A percentile compares a stretch with the other conserved stretches of the same genome.
phyloP scores from a whole-genome alignment of 1,284 basidiomycete species.

The Leccinum angustisporum region DNA sequence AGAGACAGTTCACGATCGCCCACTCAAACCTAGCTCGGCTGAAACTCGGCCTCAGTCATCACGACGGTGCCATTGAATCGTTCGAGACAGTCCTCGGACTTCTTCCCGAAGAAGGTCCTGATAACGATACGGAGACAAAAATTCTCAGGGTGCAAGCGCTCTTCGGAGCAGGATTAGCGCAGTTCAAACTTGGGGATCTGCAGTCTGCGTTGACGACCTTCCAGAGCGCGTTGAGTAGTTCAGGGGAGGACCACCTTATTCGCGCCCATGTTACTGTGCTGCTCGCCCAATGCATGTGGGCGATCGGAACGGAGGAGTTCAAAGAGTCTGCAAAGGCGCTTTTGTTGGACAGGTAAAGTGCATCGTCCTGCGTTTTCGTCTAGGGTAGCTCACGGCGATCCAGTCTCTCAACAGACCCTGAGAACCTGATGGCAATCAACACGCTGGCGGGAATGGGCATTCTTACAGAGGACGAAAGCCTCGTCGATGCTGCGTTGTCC shows the following conservation, averaged over 20 bases:
- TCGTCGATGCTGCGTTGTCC: slow-evolving; percentile 80
- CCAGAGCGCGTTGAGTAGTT: slow-evolving; percentile 63
- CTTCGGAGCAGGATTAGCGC: slow-evolving; percentile 70
- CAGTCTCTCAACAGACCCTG: slow-evolving; percentile 68
- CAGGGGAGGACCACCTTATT: slow-evolving; percentile 47
- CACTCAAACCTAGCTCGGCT: slow-evolving; percentile 84
- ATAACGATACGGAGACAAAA: slow-evolving; percentile 26
- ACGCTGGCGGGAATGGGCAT: slow-evolving; percentile 86
- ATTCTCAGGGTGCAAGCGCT: slow-evolving; percentile 63
- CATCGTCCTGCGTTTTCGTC: not conserved
- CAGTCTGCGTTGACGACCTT: slow-evolving; percentile 64
- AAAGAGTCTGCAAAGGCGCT: slow-evolving; percentile 78
- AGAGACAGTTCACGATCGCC: slow-evolving; percentile 80
- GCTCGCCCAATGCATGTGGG: slow-evolving; percentile 82
- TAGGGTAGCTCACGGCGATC: slow-evolving; percentile 17
- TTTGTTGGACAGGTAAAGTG: slow-evolving; percentile 77
- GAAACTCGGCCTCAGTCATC: slow-evolving; percentile 59
- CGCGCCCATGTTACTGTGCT: slow-evolving; percentile 74
- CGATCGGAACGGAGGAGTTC: slow-evolving; percentile 71
- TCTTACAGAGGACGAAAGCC: slow-evolving; percentile 71
- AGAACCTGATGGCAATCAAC: slow-evolving; percentile 78
- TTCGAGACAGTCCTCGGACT: slow-evolving; percentile 77
- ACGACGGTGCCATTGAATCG: slow-evolving; percentile 62
- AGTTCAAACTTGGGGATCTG: slow-evolving; percentile 66
- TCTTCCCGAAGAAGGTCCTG: slow-evolving; percentile 44